Percentiles rank a stretch among this genome's conserved stretches.
Evolutionary conservation across 192 early-diverging fungal genomes (phyloP).

Genomic region (Coemansia sp.): DNA sequence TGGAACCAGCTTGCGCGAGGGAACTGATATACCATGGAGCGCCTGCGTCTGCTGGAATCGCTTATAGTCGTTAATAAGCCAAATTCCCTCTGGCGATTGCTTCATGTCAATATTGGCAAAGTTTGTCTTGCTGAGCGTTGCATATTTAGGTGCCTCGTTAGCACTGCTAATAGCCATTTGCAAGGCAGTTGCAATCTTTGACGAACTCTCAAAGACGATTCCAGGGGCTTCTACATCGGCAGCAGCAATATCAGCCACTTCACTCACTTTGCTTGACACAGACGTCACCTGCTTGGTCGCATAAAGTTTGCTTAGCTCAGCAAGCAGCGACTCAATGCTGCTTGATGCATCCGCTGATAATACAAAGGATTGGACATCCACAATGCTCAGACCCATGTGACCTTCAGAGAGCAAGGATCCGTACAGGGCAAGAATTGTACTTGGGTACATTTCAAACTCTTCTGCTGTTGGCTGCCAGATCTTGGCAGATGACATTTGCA

Average conservation of each 20-base stretch:
- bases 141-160: background rate
- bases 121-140: background rate
- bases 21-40: background rate
- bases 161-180: background rate
- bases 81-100: background rate
- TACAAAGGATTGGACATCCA: background rate
- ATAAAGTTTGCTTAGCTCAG: background rate
- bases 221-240: background rate
- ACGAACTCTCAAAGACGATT: background rate
- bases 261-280: too few relatives aligned
- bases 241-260: too few relatives aligned
- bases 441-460: background rate
- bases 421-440: background rate
- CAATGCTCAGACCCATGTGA: background rate
- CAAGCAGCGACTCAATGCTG: background rate
- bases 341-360: background rate
- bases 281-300: background rate
- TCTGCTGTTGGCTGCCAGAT: background rate
- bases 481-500: background rate
- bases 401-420: background rate
- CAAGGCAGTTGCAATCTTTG: conserved; percentile 5
- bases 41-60: background rate
- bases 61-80: conserved; percentile 1
- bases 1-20: background rate
- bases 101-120: background rate